Base-by-base conservation (phyloP, 2,329 filamentous ascomycete genomes). In the Pestalotiopsis sp. region DNA sequence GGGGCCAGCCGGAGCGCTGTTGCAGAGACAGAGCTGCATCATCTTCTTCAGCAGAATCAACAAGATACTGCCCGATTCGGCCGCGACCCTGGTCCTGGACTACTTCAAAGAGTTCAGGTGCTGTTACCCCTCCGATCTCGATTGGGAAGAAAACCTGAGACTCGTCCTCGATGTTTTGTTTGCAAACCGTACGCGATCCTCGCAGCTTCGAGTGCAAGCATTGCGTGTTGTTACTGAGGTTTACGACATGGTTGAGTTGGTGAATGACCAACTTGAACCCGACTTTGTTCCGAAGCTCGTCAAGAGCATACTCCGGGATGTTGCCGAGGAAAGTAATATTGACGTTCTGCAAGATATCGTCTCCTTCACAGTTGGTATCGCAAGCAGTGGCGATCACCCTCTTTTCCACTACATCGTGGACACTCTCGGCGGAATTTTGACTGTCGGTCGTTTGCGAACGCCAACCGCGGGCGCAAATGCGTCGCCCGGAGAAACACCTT, bases 81-180 rank as follows among this genome's bases (percentile, higher is more conserved):
- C 89, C 9, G 90, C 87, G 1, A 86, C 86, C 61, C 82, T 91
- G 12, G 86, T 93, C 27, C 85, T 94, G 58, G 86, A 89, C 59
- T 89, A 93, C 75, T 92, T 91, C 71, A 86, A 87, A 67, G 88
- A 92, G 66, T 91, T 92, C 71, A 85, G 91, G 60, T 90, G 89
- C 73, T 92, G 92, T 73, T 91, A 91, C 59, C 92, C 92, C 2
- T 92, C 92, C 0, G 91, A 93, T 72, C 79, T 85, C 61, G 83
- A 88, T 45, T 94, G 92, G 92, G 85, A 91, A 70, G 80, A 85
- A 2, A 92, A 93, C 65, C 82, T 92, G 66, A 81, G 82, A 17
- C 80, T 88, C 31, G 84, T 94, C 1, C 77, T 93, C 17, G 82
- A 87, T 23, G 85, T 86, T 1, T 91, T 94, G 74, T 90, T 92